A percentile compares a stretch with the other conserved stretches of the same genome.
phyloP scores from a whole-genome alignment of 805 yeast species.

The Schwanniomyces occidentalis region DNA sequence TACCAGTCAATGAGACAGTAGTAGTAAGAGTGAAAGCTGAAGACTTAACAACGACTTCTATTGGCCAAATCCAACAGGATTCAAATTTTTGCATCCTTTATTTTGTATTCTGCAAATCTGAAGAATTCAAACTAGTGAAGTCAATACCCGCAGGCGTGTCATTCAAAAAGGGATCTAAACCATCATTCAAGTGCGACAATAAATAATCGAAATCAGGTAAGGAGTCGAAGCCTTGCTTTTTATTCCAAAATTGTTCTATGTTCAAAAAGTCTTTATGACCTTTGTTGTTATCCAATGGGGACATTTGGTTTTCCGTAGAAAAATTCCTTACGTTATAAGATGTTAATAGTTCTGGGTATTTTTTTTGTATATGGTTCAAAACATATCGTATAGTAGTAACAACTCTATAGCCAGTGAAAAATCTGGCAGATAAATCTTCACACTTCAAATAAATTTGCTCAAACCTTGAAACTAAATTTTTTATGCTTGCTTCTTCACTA shows the following conservation, averaged over 20 bases:
- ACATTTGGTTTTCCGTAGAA: not conserved
- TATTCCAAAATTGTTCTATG: conserved; percentile 2
- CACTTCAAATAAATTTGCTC: conserved; percentile 1
- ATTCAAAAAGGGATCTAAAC: conserved; percentile 1
- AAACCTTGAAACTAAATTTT: conserved; percentile 1
- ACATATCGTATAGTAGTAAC: not conserved
- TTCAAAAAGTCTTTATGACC: not conserved
- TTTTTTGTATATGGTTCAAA: not conserved
- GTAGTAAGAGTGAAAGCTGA: too few relatives aligned
- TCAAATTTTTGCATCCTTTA: too few relatives aligned
- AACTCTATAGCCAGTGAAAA: conserved; percentile 2
- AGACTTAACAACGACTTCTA: too few relatives aligned
- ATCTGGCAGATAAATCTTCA: not conserved
- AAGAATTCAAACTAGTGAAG: not conserved
- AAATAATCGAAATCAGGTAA: conserved; percentile 1
- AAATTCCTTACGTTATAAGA: not conserved
- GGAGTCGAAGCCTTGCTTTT: not conserved
- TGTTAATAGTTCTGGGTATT: not conserved
- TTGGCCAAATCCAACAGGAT: too few relatives aligned
- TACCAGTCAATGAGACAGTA: too few relatives aligned
- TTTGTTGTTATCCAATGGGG: not conserved
- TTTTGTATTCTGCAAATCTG: too few relatives aligned
- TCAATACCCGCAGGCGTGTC: not conserved
- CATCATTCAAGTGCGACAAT: conserved; percentile 2
- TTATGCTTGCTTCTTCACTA: conserved; percentile 1